A percentile compares a stretch with the other conserved stretches of the same genome.
Conservation (phyloP, 495 filamentous ascomycete genomes). For the Paragyromitra xinjiangensis region DNA sequence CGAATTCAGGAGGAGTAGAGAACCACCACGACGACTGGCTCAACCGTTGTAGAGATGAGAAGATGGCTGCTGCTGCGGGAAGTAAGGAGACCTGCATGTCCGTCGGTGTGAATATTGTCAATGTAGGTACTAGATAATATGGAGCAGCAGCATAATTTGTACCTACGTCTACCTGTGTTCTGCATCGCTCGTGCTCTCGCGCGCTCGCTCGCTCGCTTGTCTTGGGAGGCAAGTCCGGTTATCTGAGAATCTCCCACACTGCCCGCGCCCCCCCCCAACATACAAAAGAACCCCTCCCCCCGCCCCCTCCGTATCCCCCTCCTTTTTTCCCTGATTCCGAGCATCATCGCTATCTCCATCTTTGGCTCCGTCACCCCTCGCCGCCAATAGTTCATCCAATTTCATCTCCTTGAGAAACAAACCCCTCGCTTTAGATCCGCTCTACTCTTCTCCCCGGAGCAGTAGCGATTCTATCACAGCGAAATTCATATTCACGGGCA, state of each 20-base stretch:
- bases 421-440: slow-evolving; percentile 46
- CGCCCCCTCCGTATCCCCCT: slow-evolving; percentile 44
- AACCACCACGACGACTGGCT: slow-evolving; percentile 29
- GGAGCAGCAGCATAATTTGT: slow-evolving; percentile 41
- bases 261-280: slow-evolving; percentile 30
- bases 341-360: slow-evolving; percentile 45
- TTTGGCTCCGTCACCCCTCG: slow-evolving; percentile 29
- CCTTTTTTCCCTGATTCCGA: slow-evolving; percentile 40
- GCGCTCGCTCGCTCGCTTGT: slow-evolving; percentile 34
- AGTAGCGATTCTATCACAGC: slow-evolving; percentile 38
- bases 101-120: slow-evolving; percentile 41
- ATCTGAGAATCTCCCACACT: slow-evolving; percentile 42
- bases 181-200: slow-evolving; percentile 18
- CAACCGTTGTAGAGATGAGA: slow-evolving; percentile 45
- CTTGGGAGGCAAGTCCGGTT: slow-evolving; percentile 35
- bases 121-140: slow-evolving; percentile 42
- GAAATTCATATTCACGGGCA: slow-evolving; percentile 33
- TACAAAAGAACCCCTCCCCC: slow-evolving; percentile 53
- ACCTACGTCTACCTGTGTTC: slow-evolving; percentile 28
- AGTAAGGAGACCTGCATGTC: slow-evolving; percentile 49
- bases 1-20: slow-evolving; percentile 29
- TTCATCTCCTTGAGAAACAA: slow-evolving; percentile 26
- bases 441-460: slow-evolving; percentile 36
- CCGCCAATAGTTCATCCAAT: slow-evolving; percentile 37
- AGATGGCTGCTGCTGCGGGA: slow-evolving; percentile 40